Percentiles rank a stretch among this genome's conserved stretches.
Evolutionary conservation across 1,284 basidiomycete genomes (phyloP).

Genomic region (Lentinus polychrous): DNA sequence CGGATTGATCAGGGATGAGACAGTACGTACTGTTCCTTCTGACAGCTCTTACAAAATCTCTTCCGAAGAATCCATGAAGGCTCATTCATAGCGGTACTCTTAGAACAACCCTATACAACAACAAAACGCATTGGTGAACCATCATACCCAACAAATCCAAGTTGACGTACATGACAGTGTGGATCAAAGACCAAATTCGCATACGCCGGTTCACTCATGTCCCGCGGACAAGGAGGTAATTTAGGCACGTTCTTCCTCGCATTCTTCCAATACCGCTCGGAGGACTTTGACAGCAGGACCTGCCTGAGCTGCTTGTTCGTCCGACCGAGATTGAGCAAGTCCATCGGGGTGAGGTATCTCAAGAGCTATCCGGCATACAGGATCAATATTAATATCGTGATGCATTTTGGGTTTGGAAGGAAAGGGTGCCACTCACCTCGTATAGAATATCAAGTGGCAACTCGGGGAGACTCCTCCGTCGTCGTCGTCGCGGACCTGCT

Average conservation of each 20-base stretch:
- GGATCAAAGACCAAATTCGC: constrained; percentile 11
- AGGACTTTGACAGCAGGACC: constrained; percentile 11
- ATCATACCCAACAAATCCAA: too few species aligned
- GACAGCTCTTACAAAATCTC: too few species aligned
- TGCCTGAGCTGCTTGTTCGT: constrained; percentile 10
- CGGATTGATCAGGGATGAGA: too few species aligned
- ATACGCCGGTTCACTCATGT: constrained; percentile 13
- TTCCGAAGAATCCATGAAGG: too few species aligned
- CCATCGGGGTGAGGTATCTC: constrained; percentile 10
- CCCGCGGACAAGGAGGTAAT: constrained; percentile 12
- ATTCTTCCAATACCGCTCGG: constrained; percentile 9
- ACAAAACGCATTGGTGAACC: too few species aligned
- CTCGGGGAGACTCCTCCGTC: neutral
- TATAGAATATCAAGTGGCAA: constrained; percentile 1
- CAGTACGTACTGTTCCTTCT: too few species aligned
- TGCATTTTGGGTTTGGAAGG: neutral
- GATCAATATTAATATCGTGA: neutral
- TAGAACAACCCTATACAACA: too few species aligned
- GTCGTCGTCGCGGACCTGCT: neutral
- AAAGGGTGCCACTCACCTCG: neutral
- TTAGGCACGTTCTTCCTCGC: constrained; percentile 4
- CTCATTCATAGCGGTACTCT: too few species aligned
- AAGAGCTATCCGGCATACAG: constrained; percentile 6
- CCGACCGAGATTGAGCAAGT: constrained; percentile 12
- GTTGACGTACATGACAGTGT: constrained; percentile 11